These are phyloP conservation scores for Aspergillus fijiensis DNA, from an alignment of 2,329 filamentous ascomycete species.

Conservation along the genomic window DNA sequence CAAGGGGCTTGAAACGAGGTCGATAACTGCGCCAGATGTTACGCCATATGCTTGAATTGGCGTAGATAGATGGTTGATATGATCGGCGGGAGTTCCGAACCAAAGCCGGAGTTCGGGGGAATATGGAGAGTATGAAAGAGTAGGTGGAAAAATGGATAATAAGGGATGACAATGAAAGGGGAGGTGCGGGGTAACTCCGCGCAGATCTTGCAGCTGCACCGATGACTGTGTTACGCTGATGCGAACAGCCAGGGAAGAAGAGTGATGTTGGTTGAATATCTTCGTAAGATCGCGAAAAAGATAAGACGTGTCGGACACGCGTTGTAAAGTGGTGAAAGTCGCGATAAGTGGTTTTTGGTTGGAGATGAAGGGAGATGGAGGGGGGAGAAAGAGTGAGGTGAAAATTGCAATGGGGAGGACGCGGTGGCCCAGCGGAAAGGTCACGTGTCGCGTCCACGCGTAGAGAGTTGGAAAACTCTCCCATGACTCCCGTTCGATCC, in stretches of 20 bases:
- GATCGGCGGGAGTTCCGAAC: not conserved
- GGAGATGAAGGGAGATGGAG: not conserved
- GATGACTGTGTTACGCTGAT: not conserved
- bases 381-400: not conserved
- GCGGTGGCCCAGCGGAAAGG: not conserved
- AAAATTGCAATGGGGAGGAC: not conserved
- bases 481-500: not conserved
- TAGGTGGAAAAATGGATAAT: not conserved
- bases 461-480: not conserved
- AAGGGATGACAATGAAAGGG: not conserved
- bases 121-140: not conserved
- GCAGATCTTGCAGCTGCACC: not conserved
- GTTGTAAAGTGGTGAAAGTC: not conserved
- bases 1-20: no score
- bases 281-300: not conserved
- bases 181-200: not conserved
- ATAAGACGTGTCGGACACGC: not conserved
- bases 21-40: not conserved
- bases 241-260: not conserved
- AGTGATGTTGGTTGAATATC: no score
- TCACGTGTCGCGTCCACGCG: not conserved
- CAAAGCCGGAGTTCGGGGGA: not conserved
- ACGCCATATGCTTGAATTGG: not conserved
- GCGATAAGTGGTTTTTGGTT: not conserved
- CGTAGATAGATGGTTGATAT: not conserved